These are phyloP conservation scores for Neurospora sp. DNA, from an alignment of 495 filamentous ascomycete species.

Conservation along the genomic window DNA sequence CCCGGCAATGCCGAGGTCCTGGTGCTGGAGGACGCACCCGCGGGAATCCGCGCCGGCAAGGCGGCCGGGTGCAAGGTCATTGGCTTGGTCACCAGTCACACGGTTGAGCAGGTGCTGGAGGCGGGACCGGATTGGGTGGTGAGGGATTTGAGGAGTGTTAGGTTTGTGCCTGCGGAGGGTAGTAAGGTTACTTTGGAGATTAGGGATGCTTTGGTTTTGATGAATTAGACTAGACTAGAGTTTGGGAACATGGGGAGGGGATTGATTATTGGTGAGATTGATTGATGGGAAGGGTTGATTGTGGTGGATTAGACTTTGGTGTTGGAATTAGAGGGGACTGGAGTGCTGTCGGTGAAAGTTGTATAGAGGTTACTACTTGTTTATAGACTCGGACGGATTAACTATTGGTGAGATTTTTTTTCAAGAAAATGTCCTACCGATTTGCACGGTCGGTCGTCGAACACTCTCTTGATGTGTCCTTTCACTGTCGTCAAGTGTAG, in stretches of 20 bases:
- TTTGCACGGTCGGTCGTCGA: neutral
- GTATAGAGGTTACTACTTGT: neutral
- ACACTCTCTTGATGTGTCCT: neutral
- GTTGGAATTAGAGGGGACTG: neutral
- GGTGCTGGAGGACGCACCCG: conserved; percentile 87
- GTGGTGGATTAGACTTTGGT: neutral
- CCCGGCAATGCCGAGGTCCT: conserved; percentile 39
- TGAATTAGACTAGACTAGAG: neutral
- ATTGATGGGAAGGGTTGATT: neutral
- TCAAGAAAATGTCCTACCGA: neutral
- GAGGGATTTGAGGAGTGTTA: conserved; percentile 63
- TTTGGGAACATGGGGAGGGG: neutral
- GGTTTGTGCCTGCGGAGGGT: conserved; percentile 30
- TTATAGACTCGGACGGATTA: neutral
- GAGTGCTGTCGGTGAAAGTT: neutral
- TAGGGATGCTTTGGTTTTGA: conserved; percentile 23
- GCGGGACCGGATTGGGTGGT: conserved; percentile 86
- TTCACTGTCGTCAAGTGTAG: neutral
- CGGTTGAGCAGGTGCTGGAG: conserved; percentile 53
- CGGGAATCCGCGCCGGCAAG: conserved; percentile 83
- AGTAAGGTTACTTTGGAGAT: conserved; percentile 44
- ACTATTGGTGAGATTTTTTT: neutral
- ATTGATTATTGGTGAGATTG: neutral
- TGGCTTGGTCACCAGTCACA: conserved; percentile 80
- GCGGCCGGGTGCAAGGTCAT: conserved; percentile 82